A percentile compares a stretch with the other conserved stretches of the same genome.
Evolutionary conservation across 1,284 basidiomycete genomes (phyloP).

Genomic region (Ustilago lituana): DNA sequence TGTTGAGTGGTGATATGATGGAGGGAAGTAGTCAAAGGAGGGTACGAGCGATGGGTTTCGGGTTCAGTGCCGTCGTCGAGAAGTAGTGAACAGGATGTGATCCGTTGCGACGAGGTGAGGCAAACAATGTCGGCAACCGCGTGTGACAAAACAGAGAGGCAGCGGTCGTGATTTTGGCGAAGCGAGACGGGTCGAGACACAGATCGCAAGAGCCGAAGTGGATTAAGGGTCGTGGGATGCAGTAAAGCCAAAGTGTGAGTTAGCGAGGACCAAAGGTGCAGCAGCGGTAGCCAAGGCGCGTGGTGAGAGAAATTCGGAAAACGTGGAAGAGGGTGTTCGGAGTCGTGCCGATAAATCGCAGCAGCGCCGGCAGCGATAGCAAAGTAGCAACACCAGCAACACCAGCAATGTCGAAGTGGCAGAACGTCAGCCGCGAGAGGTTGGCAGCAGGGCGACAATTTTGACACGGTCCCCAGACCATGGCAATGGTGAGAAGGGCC

Average conservation of each 20-base stretch:
- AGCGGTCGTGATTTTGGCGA: conserved; percentile 4
- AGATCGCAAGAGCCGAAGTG: neutral
- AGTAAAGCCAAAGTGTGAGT: conserved; percentile 1
- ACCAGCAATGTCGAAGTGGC: no score
- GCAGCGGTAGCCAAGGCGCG: neutral
- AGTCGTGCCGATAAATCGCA: conserved; percentile 12
- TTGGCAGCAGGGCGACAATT: neutral
- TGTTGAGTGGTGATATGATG: conserved; percentile 3
- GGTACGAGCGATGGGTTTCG: neutral
- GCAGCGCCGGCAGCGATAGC: no score
- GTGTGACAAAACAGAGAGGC: neutral
- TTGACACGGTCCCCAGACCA: no score
- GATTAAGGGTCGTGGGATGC: conserved; percentile 7
- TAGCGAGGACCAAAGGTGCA: conserved; percentile 8
- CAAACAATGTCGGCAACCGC: neutral
- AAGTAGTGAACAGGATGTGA: neutral
- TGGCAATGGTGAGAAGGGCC: no score
- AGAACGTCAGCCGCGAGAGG: no score
- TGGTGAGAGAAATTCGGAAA: conserved; percentile 11
- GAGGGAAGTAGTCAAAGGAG: neutral
- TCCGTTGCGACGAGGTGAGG: neutral
- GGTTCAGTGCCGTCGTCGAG: no score
- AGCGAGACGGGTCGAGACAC: conserved; percentile 9
- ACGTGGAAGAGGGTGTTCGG: conserved; percentile 10
- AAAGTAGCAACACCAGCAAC: neutral